Conservation (phyloP, 805 yeast genomes). For the Candida rishiriensis region DNA sequence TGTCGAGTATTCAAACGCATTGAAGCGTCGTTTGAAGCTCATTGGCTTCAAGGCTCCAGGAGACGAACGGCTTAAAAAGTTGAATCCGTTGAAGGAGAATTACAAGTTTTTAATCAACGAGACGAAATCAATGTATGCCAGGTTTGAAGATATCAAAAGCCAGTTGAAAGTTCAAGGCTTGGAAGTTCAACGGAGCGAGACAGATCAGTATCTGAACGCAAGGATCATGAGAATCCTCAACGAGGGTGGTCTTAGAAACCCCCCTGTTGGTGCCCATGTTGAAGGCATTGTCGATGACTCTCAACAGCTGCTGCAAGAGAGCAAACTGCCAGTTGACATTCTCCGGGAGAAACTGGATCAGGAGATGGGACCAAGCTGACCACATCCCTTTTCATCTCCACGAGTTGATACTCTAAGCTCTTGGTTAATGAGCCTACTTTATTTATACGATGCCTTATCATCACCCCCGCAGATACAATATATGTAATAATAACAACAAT, state of each 20-base stretch:
- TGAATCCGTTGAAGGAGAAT: slow-evolving; percentile 26
- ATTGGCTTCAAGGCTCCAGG: slow-evolving; percentile 8
- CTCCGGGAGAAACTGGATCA: no score
- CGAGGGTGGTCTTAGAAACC: slow-evolving; percentile 2
- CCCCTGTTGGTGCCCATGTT: neutral
- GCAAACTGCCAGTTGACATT: no score
- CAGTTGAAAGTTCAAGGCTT: slow-evolving; percentile 8
- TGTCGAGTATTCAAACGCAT: slow-evolving; percentile 23
- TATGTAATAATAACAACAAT: no score
- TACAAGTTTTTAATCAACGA: slow-evolving; percentile 22
- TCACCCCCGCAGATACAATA: no score
- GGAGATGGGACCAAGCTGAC: no score
- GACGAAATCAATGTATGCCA: slow-evolving; percentile 16
- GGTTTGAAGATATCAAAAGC: slow-evolving; percentile 11
- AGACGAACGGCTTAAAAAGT: slow-evolving; percentile 6
- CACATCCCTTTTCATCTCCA: no score
- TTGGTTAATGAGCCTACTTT: no score
- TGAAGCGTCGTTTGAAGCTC: slow-evolving; percentile 9
- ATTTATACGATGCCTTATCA: no score
- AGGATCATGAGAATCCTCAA: slow-evolving; percentile 11
- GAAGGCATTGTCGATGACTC: neutral
- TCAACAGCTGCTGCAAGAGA: neutral
- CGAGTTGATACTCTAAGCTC: no score
- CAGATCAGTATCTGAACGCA: slow-evolving; percentile 18
- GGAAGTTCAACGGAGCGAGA: slow-evolving; percentile 10